Evolutionary conservation across 441 rosid genomes (phyloP).

Genomic region (Codiaeum variegatum): DNA sequence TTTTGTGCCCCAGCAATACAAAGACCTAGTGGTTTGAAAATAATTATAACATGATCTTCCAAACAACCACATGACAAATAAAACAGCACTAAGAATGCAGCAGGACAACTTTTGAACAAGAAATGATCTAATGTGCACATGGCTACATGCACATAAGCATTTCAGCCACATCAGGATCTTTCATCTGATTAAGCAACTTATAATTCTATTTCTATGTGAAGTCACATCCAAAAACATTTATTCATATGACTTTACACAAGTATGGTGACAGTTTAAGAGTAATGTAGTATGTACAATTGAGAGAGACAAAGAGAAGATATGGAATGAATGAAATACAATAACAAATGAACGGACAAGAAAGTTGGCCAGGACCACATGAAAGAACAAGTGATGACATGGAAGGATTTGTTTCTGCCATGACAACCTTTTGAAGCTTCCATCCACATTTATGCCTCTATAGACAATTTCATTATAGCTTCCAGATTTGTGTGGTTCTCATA

Average conservation of each 20-base stretch:
- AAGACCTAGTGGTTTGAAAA: constrained; percentile 1
- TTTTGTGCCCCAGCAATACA: not conserved
- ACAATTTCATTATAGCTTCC: not conserved
- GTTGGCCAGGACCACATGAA: not conserved
- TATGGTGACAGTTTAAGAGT: not conserved
- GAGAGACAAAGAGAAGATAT: not conserved
- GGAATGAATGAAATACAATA: not conserved
- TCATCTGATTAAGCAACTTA: not conserved
- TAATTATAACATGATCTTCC: not conserved
- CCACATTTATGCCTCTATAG: not conserved
- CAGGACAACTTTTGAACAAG: not conserved
- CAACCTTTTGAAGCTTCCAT: not conserved
- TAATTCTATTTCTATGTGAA: not conserved
- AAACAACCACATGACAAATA: not conserved
- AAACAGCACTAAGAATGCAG: not conserved
- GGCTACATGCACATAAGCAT: not conserved
- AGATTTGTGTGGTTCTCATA: not conserved
- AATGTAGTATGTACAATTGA: not conserved
- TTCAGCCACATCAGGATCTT: not conserved
- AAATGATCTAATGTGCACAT: not conserved
- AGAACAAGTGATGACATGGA: not conserved
- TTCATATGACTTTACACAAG: not conserved
- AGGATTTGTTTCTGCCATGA: not conserved
- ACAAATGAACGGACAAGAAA: not conserved
- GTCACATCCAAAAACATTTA: not conserved